Evolutionary conservation across 768 basidiomycete species (phyloP).

Genomic region (Ephemerocybe angulata): DNA sequence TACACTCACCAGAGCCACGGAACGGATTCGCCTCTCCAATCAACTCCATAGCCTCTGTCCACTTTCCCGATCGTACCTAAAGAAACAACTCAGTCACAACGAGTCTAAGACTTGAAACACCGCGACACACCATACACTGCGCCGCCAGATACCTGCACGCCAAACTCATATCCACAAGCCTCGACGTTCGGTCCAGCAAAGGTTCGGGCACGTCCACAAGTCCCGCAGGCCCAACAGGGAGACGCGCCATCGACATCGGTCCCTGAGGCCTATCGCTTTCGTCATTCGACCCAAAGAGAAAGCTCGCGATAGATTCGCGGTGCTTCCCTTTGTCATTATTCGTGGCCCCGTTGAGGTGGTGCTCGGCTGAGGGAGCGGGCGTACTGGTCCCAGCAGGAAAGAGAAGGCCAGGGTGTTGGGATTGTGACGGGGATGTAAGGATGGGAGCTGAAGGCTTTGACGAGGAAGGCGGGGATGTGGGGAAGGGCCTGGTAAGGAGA

Average conservation of each 20-base stretch:
- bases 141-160: conserved; percentile 96
- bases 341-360: neutral
- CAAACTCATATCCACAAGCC: conserved; percentile 90
- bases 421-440: conserved; percentile 40
- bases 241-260: conserved; percentile 38
- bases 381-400: conserved; percentile 12
- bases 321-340: conserved; percentile 50
- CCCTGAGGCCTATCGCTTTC: conserved; percentile 18
- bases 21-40: conserved; percentile 93
- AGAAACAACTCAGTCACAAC: too few relatives aligned
- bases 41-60: conserved; percentile 88
- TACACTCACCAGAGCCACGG: conserved; percentile 56
- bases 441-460: conserved; percentile 29
- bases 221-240: conserved; percentile 70
- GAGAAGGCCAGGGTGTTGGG: conserved; percentile 20
- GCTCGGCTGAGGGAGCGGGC: neutral
- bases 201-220: conserved; percentile 67
- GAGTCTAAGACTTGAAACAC: neutral
- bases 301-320: conserved; percentile 42
- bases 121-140: conserved; percentile 72
- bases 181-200: conserved; percentile 61
- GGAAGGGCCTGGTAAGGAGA: conserved; percentile 84
- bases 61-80: conserved; percentile 68
- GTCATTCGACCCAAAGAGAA: neutral
- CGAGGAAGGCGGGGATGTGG: conserved; percentile 47